Percentiles rank a stretch among this genome's conserved stretches.
phyloP scores from a whole-genome alignment of 2,329 filamentous ascomycete species.

The Cytospora schulzeri region DNA sequence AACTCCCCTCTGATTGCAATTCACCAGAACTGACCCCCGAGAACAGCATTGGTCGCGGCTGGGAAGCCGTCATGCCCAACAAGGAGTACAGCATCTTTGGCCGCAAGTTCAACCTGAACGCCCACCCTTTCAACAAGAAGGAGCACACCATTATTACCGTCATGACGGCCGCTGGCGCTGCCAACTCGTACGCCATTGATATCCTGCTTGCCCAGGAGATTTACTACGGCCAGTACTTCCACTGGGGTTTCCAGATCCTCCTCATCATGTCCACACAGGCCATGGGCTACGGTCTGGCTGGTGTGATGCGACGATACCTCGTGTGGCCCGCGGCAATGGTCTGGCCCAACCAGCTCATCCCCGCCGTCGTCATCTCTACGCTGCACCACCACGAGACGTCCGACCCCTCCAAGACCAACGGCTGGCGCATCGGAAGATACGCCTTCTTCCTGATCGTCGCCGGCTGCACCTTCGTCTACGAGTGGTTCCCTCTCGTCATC shows the following conservation, averaged over 20 bases:
- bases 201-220: slow-evolving; percentile 45
- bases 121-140: slow-evolving; percentile 39
- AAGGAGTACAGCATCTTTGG: slow-evolving; percentile 31
- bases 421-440: slow-evolving; percentile 18
- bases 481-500: slow-evolving; percentile 19
- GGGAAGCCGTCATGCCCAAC: slow-evolving; percentile 9
- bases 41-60: slow-evolving; percentile 3
- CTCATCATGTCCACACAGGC: slow-evolving; percentile 62
- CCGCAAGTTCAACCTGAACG: slow-evolving; percentile 33
- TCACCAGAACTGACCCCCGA: background rate
- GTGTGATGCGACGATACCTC: slow-evolving; percentile 60
- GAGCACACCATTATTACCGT: slow-evolving; percentile 37
- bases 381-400: slow-evolving; percentile 62
- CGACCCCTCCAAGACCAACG: slow-evolving; percentile 36
- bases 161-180: slow-evolving; percentile 35
- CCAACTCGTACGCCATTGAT: slow-evolving; percentile 40
- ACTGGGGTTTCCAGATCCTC: slow-evolving; percentile 58
- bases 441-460: slow-evolving; percentile 14
- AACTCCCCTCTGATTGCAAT: background rate
- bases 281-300: slow-evolving; percentile 65
- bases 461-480: background rate
- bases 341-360: slow-evolving; percentile 63
- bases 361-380: slow-evolving; percentile 63
- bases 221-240: slow-evolving; percentile 55
- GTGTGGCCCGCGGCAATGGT: slow-evolving; percentile 65